Evolutionary conservation across 2,329 filamentous ascomycete genomes (phyloP).

Genomic region (Diaporthe nobilis): DNA sequence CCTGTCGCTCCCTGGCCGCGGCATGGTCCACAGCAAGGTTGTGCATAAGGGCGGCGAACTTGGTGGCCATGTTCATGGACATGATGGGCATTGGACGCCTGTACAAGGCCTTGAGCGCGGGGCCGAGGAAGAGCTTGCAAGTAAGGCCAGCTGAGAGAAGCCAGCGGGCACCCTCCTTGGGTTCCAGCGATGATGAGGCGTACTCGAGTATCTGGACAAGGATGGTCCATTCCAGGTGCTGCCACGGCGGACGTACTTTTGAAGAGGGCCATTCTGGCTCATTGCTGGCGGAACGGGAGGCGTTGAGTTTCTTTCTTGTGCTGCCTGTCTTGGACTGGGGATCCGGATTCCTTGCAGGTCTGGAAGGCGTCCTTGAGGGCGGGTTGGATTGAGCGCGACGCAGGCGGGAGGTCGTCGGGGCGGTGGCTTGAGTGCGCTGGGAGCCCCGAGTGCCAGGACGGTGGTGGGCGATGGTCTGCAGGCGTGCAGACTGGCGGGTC

Average conservation of each 20-base stretch:
- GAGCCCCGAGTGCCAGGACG: neutral
- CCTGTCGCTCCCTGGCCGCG: constrained; percentile 72
- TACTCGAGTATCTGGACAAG: constrained; percentile 79
- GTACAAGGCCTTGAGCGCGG: constrained; percentile 81
- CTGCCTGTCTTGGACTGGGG: constrained; percentile 15
- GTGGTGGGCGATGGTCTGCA: constrained; percentile 37
- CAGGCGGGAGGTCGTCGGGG: constrained; percentile 16
- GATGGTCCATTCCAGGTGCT: constrained; percentile 65
- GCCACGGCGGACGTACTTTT: constrained; percentile 49
- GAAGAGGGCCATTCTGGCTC: constrained; percentile 39
- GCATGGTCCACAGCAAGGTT: constrained; percentile 55
- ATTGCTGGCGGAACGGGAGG: constrained; percentile 11
- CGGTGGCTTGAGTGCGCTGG: constrained; percentile 3
- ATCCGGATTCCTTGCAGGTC: constrained; percentile 28
- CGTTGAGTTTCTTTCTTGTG: constrained; percentile 25
- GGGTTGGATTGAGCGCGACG: constrained; percentile 8
- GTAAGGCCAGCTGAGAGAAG: constrained; percentile 73
- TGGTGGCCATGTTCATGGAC: constrained; percentile 58
- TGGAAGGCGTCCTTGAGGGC: constrained; percentile 4
- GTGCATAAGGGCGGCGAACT: constrained; percentile 68
- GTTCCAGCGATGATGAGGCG: constrained; percentile 72
- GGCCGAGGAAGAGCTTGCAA: constrained; percentile 77
- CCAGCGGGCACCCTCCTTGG: constrained; percentile 66
- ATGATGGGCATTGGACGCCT: constrained; percentile 70
- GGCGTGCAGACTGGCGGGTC: constrained; percentile 32